phyloP scores from a whole-genome alignment of 2,329 filamentous ascomycete species.

The Penicillium sp. region DNA sequence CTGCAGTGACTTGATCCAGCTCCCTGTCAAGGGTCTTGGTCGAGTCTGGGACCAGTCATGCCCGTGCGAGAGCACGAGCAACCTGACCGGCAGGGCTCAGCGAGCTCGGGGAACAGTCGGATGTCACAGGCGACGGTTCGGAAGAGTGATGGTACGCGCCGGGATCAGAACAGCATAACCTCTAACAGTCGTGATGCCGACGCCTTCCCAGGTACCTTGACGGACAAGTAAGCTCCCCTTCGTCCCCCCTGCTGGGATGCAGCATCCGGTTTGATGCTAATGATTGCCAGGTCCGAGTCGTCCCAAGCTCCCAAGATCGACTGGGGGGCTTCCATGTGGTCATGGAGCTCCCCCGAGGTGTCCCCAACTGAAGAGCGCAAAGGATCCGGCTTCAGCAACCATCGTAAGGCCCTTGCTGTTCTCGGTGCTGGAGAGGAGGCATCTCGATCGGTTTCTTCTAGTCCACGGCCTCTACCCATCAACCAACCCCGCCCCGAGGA shows the following conservation, averaged over 20 bases:
- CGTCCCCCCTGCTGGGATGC: neutral
- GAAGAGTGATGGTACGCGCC: slow-evolving; percentile 28
- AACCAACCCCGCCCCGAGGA: slow-evolving; percentile 23
- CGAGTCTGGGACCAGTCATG: slow-evolving; percentile 34
- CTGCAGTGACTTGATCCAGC: slow-evolving; percentile 27
- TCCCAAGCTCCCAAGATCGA: slow-evolving; percentile 30
- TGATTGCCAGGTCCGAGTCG: slow-evolving; percentile 26
- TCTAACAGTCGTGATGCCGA: slow-evolving; percentile 33
- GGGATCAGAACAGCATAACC: slow-evolving; percentile 25
- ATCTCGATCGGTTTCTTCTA: slow-evolving; percentile 25
- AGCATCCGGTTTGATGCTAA: slow-evolving; percentile 13
- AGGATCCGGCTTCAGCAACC: slow-evolving; percentile 35
- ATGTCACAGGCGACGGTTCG: slow-evolving; percentile 46
- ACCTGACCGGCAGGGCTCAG: slow-evolving; percentile 44
- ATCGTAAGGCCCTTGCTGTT: slow-evolving; percentile 40
- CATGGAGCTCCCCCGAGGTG: slow-evolving; percentile 41
- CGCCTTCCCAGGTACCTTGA: slow-evolving; percentile 29
- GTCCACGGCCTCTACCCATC: slow-evolving; percentile 26
- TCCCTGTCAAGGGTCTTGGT: slow-evolving; percentile 23
- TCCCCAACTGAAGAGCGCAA: slow-evolving; percentile 44
- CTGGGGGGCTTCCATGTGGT: slow-evolving; percentile 38
- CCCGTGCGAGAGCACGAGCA: slow-evolving; percentile 37
- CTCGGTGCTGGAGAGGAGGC: slow-evolving; percentile 35
- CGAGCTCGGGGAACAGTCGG: slow-evolving; percentile 44
- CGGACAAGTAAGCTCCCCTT: slow-evolving; percentile 38